A percentile compares a stretch with the other conserved stretches of the same genome.
These are phyloP conservation scores for Dalbergia cochinchinensis DNA, from an alignment of 306 rosid genomes.

Conservation along the genomic window DNA sequence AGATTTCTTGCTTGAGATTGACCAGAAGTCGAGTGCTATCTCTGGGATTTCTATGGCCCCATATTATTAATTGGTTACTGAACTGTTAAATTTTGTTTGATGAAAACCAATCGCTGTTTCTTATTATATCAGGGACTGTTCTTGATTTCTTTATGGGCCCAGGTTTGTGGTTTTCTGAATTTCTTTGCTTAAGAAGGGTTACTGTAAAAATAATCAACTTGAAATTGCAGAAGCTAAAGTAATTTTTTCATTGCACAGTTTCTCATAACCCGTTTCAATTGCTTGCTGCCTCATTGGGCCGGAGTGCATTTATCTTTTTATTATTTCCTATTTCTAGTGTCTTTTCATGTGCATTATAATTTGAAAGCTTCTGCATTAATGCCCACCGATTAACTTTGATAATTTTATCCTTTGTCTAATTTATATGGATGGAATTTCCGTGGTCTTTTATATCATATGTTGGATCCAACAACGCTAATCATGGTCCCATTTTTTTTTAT, in stretches of 20 bases:
- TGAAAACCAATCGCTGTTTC: slow-evolving; percentile 13
- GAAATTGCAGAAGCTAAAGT: not conserved
- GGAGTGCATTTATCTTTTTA: not conserved
- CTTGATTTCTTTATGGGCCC: not conserved
- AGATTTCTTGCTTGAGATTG: slow-evolving; percentile 13
- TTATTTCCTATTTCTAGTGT: not conserved
- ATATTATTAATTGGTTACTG: slow-evolving; percentile 26
- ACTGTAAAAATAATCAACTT: slow-evolving; percentile 4
- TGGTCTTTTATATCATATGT: not conserved
- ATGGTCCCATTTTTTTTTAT: not conserved
- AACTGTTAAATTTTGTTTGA: slow-evolving; percentile 15
- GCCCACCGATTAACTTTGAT: slow-evolving; percentile 2
- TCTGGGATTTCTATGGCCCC: not conserved
- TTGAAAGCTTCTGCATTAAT: slow-evolving; percentile 16
- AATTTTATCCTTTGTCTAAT: slow-evolving; percentile 9
- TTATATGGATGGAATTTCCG: not conserved
- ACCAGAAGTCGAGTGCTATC: slow-evolving; percentile 19
- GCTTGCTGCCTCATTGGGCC: slow-evolving; percentile 8
- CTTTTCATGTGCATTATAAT: not conserved
- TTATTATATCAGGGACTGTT: not conserved
- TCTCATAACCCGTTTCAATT: slow-evolving; percentile 7
- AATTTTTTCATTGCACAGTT: slow-evolving; percentile 22
- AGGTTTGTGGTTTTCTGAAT: slow-evolving; percentile 6
- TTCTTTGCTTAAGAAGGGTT: slow-evolving; percentile 34
- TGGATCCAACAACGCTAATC: slow-evolving; percentile 18